These are phyloP conservation scores for Peronospora farinosa DNA, from an alignment of 352 stramenopile species.

Conservation along the genomic window DNA sequence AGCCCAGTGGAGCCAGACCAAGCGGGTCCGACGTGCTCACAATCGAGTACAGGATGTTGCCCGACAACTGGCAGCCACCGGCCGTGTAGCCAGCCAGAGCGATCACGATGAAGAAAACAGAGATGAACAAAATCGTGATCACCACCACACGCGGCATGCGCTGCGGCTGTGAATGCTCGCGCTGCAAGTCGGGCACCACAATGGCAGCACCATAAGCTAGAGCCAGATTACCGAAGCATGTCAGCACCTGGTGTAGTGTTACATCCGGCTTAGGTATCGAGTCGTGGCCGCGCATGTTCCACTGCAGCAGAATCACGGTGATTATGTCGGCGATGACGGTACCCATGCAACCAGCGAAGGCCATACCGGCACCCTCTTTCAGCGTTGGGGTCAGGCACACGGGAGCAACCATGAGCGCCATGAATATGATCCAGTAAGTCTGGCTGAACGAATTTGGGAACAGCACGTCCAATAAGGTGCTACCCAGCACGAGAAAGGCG, in stretches of 20 bases:
- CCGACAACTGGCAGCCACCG: slow-evolving; percentile 46
- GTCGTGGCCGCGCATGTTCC: slow-evolving; percentile 31
- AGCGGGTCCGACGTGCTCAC: slow-evolving; percentile 15
- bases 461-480: slow-evolving; percentile 34
- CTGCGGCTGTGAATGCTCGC: slow-evolving; percentile 39
- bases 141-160: slow-evolving; percentile 45
- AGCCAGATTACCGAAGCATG: slow-evolving; percentile 46
- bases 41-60: slow-evolving; percentile 53
- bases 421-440: slow-evolving; percentile 46
- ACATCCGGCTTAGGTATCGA: slow-evolving; percentile 29
- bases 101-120: slow-evolving; percentile 34
- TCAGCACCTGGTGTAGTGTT: slow-evolving; percentile 34
- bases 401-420: slow-evolving; percentile 38
- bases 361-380: slow-evolving; percentile 34
- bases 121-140: slow-evolving; percentile 35
- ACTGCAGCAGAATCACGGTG: slow-evolving; percentile 30
- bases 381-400: slow-evolving; percentile 43
- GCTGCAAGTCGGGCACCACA: slow-evolving; percentile 46
- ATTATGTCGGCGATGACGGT: slow-evolving; percentile 47
- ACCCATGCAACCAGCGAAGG: slow-evolving; percentile 38
- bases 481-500: slow-evolving; percentile 44
- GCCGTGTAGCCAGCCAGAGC: slow-evolving; percentile 31
- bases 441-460: slow-evolving; percentile 29
- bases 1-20: slow-evolving; percentile 24
- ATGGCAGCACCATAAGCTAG: slow-evolving; percentile 50